Evolutionary conservation across 2,329 filamentous ascomycete species (phyloP).

Genomic region (Fusarium fujikuroi): DNA sequence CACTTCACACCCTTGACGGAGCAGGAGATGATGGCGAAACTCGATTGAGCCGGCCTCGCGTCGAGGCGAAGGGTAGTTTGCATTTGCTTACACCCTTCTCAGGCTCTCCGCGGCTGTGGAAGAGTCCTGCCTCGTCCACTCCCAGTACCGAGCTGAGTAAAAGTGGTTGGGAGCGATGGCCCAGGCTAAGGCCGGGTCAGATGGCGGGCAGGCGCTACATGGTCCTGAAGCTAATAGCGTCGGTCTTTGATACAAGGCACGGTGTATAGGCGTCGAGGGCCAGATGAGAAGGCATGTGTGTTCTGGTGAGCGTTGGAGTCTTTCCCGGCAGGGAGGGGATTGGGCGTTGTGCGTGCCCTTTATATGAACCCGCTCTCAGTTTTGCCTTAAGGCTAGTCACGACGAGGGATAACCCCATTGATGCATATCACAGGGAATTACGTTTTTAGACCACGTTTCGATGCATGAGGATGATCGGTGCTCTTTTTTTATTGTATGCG

Average conservation of each 20-base stretch:
- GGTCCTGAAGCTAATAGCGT: constrained; percentile 45
- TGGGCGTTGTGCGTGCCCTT: constrained; percentile 45
- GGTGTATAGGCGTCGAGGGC: constrained; percentile 35
- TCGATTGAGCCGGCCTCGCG: constrained; percentile 75
- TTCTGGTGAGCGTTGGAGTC: constrained; percentile 47
- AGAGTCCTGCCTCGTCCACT: constrained; percentile 45
- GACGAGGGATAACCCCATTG: constrained; percentile 47
- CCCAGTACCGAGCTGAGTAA: constrained; percentile 46
- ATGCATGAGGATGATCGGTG: constrained; percentile 61
- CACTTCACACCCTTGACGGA: constrained; percentile 91
- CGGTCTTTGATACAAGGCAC: constrained; percentile 38
- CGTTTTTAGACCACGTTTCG: constrained; percentile 61
- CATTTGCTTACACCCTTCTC: constrained; percentile 46
- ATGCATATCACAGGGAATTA: constrained; percentile 52
- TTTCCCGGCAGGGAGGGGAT: constrained; percentile 44
- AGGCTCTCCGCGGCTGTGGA: constrained; percentile 47
- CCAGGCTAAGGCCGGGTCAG: constrained; percentile 44
- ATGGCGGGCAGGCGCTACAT: constrained; percentile 45
- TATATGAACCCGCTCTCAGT: constrained; percentile 43
- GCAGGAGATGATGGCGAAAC: constrained; percentile 96
- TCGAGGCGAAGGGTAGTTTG: constrained; percentile 48
- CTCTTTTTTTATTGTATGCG: constrained; percentile 53
- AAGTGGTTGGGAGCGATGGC: constrained; percentile 45
- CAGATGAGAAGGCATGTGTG: constrained; percentile 45
- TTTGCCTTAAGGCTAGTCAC: constrained; percentile 43